Base-by-base conservation (phyloP, 371 early-diverging fungal genomes). In the Apophysomyces elegans region DNA sequence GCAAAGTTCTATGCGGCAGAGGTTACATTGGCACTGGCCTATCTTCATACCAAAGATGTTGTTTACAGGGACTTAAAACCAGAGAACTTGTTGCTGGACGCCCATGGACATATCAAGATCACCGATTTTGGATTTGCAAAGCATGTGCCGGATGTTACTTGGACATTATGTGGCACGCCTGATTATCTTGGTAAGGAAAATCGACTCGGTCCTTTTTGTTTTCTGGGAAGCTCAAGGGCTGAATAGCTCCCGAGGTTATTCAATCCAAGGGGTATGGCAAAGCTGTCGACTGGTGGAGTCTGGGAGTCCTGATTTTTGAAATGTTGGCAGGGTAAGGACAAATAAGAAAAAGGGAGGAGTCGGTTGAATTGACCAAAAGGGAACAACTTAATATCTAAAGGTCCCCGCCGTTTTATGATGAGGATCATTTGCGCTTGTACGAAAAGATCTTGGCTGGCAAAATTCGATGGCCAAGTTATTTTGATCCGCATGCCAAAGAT, bases 81-180 rank as follows among this genome's bases (percentile, higher is more conserved):
- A 3, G 96, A 93, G 77, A 99, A 99, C 77, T 75, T 99, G 61
- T 73, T 99, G 46, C 78, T 99, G 58, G 95, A 93, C 70, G 76
- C 82, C n/a, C 84, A 86, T 62, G 99, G 99, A 4, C 96, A 99
- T 78, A 94, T 99, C 72, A 97, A 97, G 81, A 94, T 99, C 62
- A 97, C 97, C 5, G 99, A 99, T 80, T 98, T 99, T 84, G 99
- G 99, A 2, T 99, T 99, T 85, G 97, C 99, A 50, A 99, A 99
- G 73, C 80, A 91, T 67, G 94, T 99, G 0, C 91, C 93, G 7
- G 94, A 80, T 71, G 90, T 92, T 63, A 98, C 98, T 13, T 96
- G 96, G 96, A 98, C 98, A 35, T 86, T 99, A 36, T 99, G 99
- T 74, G 99, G 99, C 16, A 99, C 99, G 32, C 99, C 99, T 8